phyloP scores from a whole-genome alignment of 495 filamentous ascomycete species.

The Penicillium goetzii region DNA sequence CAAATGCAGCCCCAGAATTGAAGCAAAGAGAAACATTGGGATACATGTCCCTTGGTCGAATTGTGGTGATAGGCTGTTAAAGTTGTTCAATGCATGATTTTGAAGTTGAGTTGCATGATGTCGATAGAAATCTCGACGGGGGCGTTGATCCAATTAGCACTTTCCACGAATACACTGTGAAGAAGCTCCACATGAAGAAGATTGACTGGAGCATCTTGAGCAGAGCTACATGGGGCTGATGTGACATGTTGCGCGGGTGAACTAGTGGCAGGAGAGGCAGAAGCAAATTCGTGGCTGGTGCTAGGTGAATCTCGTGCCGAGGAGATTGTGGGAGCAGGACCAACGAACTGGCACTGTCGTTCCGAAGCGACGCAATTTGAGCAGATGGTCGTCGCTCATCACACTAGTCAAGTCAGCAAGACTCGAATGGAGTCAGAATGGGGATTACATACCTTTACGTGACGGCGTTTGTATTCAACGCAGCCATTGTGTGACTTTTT shows the following conservation, averaged over 20 bases:
- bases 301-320: background rate
- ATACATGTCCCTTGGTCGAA: conserved; percentile 39
- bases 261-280: conserved; percentile 12
- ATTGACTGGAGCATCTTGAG: conserved; percentile 31
- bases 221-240: conserved; percentile 4
- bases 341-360: conserved; percentile 17
- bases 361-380: conserved; percentile 41
- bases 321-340: background rate
- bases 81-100: conserved; percentile 17
- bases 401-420: conserved; percentile 32
- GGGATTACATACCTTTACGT: conserved; percentile 38
- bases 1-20: conserved; percentile 47
- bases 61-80: conserved; percentile 7
- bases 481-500: conserved; percentile 45
- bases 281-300: background rate
- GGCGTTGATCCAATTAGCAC: conserved; percentile 5
- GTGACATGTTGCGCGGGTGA: conserved; percentile 9
- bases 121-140: conserved; percentile 8
- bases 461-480: conserved; percentile 43
- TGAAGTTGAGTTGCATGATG: conserved; percentile 22
- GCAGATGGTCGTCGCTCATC: conserved; percentile 40
- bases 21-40: conserved; percentile 53
- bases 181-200: conserved; percentile 40
- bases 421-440: background rate
- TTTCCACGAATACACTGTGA: conserved; percentile 31